Evolutionary conservation across 2,329 filamentous ascomycete species (phyloP).

Genomic region (Monosporascus sp.): DNA sequence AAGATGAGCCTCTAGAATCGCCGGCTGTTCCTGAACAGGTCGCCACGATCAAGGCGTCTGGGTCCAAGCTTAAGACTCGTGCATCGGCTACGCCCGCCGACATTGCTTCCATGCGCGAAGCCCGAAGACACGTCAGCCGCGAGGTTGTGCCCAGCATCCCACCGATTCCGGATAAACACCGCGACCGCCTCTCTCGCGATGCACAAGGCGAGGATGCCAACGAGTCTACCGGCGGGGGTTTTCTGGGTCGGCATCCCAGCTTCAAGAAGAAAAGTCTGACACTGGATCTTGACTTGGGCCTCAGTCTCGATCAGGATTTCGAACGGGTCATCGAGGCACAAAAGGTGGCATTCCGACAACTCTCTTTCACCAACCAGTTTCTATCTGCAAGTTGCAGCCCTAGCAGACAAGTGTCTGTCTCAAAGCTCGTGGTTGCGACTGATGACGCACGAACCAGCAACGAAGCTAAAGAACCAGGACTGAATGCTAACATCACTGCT

Average conservation of each 20-base stretch:
- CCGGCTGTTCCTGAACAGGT: conserved; percentile 71
- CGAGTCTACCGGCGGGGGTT: conserved; percentile 34
- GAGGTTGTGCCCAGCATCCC: conserved; percentile 55
- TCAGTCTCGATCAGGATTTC: conserved; percentile 88
- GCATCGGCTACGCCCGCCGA: conserved; percentile 85
- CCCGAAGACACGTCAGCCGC: conserved; percentile 77
- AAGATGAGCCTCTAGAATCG: conserved; percentile 39
- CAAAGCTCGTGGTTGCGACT: conserved; percentile 8
- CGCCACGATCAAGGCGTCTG: conserved; percentile 78
- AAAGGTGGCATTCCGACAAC: conserved; percentile 69
- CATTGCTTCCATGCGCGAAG: conserved; percentile 75
- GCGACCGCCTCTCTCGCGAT: conserved; percentile 47
- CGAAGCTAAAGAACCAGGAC: conserved; percentile 16
- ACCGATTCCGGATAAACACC: conserved; percentile 56
- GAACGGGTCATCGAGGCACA: conserved; percentile 91
- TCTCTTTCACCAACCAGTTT: conserved; percentile 17
- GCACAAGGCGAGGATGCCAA: conserved; percentile 32
- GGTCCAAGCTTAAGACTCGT: conserved; percentile 81
- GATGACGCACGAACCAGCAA: conserved; percentile 17
- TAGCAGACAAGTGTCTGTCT: conserved; percentile 42
- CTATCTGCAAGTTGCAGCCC: conserved; percentile 20
- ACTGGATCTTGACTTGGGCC: conserved; percentile 72
- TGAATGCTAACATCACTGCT: conserved; percentile 58
- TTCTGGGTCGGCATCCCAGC: conserved; percentile 60
- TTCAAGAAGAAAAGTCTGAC: conserved; percentile 80